These are phyloP conservation scores for Argentina anserina DNA, from an alignment of 306 rosid genomes.

Conservation along the genomic window DNA sequence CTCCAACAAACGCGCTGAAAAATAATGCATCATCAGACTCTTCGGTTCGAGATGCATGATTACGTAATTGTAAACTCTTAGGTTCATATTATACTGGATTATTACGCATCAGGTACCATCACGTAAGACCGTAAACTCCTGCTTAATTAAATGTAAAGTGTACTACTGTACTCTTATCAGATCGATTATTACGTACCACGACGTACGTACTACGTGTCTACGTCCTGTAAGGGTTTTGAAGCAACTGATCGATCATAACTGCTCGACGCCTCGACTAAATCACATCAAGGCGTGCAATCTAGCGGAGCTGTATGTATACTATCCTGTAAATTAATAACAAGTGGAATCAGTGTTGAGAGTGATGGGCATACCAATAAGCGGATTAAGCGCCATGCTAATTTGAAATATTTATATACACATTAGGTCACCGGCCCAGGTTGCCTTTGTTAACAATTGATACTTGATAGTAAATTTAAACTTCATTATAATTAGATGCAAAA, in stretches of 20 bases:
- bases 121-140: no score
- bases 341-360: neutral
- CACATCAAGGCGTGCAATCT: neutral
- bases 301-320: neutral
- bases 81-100: no score
- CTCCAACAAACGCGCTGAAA: no score
- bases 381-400: slow-evolving; percentile 15
- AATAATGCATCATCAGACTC: no score
- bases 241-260: no score
- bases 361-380: slow-evolving; percentile 18
- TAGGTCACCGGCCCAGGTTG: slow-evolving; percentile 54
- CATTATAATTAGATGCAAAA: neutral
- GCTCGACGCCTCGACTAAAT: neutral
- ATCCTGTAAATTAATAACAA: neutral
- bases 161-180: no score
- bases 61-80: no score
- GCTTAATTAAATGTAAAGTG: no score
- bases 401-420: slow-evolving; percentile 1
- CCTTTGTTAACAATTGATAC: neutral
- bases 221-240: neutral
- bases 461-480: neutral
- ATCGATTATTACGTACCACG: no score
- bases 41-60: no score
- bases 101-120: no score
- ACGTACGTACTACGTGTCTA: no score